A percentile compares a stretch with the other conserved stretches of the same genome.
Evolutionary conservation across 108 stramenopile genomes (phyloP).

Genomic region (Discostella pseudostelligera): DNA sequence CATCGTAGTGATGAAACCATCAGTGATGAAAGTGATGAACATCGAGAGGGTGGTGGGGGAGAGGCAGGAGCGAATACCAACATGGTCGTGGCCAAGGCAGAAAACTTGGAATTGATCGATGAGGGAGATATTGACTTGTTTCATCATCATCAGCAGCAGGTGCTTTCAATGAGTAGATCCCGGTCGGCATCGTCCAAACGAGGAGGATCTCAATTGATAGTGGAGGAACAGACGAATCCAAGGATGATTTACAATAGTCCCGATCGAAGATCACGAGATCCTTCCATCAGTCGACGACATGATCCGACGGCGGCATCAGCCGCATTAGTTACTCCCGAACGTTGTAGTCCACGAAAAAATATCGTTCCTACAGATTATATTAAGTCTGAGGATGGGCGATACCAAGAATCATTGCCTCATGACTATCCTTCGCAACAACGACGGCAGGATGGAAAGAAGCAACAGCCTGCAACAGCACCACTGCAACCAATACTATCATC

Average conservation of each 20-base stretch:
- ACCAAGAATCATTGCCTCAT: background rate
- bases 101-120: constrained; percentile 31
- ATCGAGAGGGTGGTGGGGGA: no score
- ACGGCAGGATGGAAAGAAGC: background rate
- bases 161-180: background rate
- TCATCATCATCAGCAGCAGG: background rate
- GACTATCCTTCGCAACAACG: background rate
- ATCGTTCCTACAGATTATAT: background rate
- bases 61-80: background rate
- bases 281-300: background rate
- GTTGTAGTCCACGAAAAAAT: background rate
- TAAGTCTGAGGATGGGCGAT: constrained; percentile 4
- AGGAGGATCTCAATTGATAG: background rate
- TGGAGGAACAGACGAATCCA: background rate
- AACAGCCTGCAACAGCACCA: no score
- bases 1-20: background rate
- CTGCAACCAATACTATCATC: background rate
- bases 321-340: background rate
- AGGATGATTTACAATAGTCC: background rate
- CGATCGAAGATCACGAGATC: constrained; percentile 4
- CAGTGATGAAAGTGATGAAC: background rate
- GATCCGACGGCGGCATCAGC: background rate
- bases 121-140: constrained; percentile 1
- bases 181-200: constrained; percentile 1
- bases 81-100: constrained; percentile 39